Percentiles rank a stretch among this genome's conserved stretches.
These are phyloP conservation scores for Fonsecaea erecta DNA, from an alignment of 2,329 filamentous ascomycete genomes.

Conservation along the genomic window DNA sequence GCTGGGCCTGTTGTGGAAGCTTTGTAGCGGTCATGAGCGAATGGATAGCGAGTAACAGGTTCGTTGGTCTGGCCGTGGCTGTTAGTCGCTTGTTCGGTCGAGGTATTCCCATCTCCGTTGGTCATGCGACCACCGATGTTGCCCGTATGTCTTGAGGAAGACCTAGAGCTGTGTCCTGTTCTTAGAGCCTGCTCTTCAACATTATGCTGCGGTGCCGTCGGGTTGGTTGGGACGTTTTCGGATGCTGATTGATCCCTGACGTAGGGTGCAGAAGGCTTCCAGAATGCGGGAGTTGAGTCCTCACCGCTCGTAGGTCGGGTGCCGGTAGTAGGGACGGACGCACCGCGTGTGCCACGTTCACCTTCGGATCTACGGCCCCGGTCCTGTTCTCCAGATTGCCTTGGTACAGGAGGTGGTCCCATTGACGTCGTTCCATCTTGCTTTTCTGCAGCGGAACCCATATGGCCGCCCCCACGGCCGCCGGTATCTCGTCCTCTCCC, in stretches of 20 bases:
- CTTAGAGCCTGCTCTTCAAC: constrained; percentile 15
- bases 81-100: constrained; percentile 21
- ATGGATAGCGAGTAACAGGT: constrained; percentile 17
- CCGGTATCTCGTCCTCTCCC: constrained; percentile 56
- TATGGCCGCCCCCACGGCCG: constrained; percentile 52
- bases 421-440: constrained; percentile 34
- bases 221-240: constrained; percentile 3
- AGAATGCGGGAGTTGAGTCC: constrained; percentile 39
- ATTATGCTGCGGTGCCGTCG: constrained; percentile 7
- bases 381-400: constrained; percentile 35
- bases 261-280: constrained; percentile 42
- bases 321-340: constrained; percentile 47
- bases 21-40: constrained; percentile 26
- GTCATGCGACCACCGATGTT: constrained; percentile 8
- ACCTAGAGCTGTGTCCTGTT: constrained; percentile 32
- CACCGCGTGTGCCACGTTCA: constrained; percentile 44
- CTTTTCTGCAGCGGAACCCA: constrained; percentile 44
- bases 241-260: constrained; percentile 21
- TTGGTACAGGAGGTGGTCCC: constrained; percentile 38
- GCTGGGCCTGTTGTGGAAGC: constrained; percentile 11
- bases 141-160: constrained; percentile 35
- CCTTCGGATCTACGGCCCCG: constrained; percentile 34
- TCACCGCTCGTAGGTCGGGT: constrained; percentile 46
- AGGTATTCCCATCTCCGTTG: constrained; percentile 22
- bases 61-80: constrained; percentile 19